Evolutionary conservation across 1,284 basidiomycete genomes (phyloP), one percentile per base, ranked within the genome.

Genomic region (Pholiota adiposa): DNA sequence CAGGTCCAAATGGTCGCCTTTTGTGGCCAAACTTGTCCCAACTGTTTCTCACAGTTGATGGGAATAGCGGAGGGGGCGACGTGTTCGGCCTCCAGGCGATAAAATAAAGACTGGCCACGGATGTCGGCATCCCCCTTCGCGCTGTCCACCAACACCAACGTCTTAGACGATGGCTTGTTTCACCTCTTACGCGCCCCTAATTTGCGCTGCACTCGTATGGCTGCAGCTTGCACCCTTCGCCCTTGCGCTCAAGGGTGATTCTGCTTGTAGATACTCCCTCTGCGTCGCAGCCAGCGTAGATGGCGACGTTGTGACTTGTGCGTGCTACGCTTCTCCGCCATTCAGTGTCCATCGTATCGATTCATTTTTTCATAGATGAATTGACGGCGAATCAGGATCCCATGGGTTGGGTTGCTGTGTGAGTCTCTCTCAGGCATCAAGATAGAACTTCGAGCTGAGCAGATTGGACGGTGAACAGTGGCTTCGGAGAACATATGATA

Each of bases 351-450:
- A 7, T 46, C n/a, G 33, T 25, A 23, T 41, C 56, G 21, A 58
- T 11, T 36, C n/a, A 2, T 27, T 34, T 29, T 62, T 12, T 46
- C 25, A 5, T 61, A 85, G 83, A 83, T 68, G 75, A 82, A 63
- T 67, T 82, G 53, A 80, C 77, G 23, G 71, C 75, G 19, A 65
- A 80, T 21, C 70, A 72, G 52, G 73, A 79, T 51, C 72, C 73
- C 25, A 67, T 84, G 36, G 84, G 84, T 51, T 85, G 84, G 83
- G 77, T 85, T 69, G 83, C 82, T 41, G 76, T 86, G 82, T 83
- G 69, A 62, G 73, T 69, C 54, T 50, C 19, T n/a, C 31, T 36
- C 9, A 33, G 16, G 46, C 40, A 8, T 52, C 33, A 52, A 38
- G 48, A 43, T 49, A 34, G 59, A 43, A 55, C 34, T 21, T 55